These are phyloP conservation scores for Murraya koenigii DNA, from an alignment of 345 rosid genomes.

Conservation along the genomic window DNA sequence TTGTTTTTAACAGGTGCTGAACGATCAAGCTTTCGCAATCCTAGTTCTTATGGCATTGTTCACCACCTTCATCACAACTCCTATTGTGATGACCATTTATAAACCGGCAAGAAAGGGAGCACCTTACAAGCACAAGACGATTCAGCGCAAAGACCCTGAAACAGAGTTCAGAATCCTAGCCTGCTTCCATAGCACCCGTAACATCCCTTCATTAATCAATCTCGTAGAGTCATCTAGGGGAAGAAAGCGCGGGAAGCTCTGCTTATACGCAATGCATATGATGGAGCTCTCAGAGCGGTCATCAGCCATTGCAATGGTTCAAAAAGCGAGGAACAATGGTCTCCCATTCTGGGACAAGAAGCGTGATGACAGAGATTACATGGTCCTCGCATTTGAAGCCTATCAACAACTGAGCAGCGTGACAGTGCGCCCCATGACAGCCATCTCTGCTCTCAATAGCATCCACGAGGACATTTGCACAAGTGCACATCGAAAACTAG, in stretches of 20 bases:
- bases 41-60: conserved; percentile 63
- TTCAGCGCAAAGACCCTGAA: conserved; percentile 48
- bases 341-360: conserved; percentile 69
- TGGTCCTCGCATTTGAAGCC: conserved; percentile 66
- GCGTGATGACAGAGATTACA: conserved; percentile 38
- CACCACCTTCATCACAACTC: conserved; percentile 74
- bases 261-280: conserved; percentile 67
- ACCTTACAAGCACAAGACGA: conserved; percentile 47
- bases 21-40: conserved; percentile 59
- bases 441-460: conserved; percentile 52
- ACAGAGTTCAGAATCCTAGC: conserved; percentile 56
- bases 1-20: conserved; percentile 42
- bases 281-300: conserved; percentile 82
- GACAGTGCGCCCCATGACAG: conserved; percentile 76
- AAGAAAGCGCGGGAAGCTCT: conserved; percentile 44
- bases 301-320: conserved; percentile 75
- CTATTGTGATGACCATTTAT: conserved; percentile 46
- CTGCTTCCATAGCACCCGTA: conserved; percentile 63
- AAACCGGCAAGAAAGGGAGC: conserved; percentile 57
- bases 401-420: conserved; percentile 63
- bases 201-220: conserved; percentile 65
- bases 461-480: conserved; percentile 67
- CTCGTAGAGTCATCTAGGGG: conserved; percentile 71
- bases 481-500: conserved; percentile 57
- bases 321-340: conserved; percentile 66